These are phyloP conservation scores for Microsporum ferrugineum DNA, from an alignment of 2,329 filamentous ascomycete species.

Conservation along the genomic window DNA sequence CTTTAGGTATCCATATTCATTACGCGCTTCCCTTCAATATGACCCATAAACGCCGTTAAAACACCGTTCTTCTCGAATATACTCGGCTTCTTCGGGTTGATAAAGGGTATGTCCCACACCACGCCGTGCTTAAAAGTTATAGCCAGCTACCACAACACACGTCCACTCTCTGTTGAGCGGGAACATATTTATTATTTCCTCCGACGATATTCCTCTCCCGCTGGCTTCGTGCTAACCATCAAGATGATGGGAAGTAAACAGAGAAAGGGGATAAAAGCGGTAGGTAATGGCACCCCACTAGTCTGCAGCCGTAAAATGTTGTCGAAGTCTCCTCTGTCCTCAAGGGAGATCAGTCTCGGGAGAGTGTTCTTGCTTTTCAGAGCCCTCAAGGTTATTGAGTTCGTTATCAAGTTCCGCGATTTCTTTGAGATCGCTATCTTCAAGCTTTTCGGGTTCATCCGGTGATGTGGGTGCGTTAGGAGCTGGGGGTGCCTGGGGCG, in stretches of 20 bases:
- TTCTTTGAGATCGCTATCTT: conserved; percentile 1
- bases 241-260: background rate
- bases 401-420: background rate
- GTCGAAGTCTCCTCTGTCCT: background rate
- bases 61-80: conserved; percentile 4
- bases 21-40: conserved; percentile 4
- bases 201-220: background rate
- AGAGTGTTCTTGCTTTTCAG: background rate
- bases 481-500: background rate
- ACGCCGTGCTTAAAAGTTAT: background rate
- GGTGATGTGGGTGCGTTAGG: background rate
- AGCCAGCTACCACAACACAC: background rate
- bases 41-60: conserved; percentile 3
- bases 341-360: background rate
- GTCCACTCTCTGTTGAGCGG: background rate
- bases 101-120: background rate
- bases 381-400: background rate
- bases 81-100: background rate
- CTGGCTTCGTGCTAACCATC: background rate
- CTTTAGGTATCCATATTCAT: conserved; percentile 3
- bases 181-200: background rate
- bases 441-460: background rate
- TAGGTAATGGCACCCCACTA: background rate
- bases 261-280: background rate
- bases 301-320: background rate